These are phyloP conservation scores for Athelia psychrophila DNA, from an alignment of 1,284 basidiomycete species.

Conservation along the genomic window DNA sequence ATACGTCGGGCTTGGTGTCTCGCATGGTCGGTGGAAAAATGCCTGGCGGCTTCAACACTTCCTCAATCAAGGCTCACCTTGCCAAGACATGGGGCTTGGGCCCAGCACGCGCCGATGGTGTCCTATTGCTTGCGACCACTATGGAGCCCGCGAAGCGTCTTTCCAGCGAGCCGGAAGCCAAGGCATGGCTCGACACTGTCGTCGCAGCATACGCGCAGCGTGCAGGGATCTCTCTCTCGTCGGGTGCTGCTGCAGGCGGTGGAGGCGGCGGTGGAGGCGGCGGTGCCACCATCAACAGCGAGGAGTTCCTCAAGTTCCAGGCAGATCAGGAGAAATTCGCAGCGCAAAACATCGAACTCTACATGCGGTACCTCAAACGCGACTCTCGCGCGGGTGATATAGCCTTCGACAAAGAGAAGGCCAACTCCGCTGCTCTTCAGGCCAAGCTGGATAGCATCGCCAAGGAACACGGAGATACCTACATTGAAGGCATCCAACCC, in stretches of 20 bases:
- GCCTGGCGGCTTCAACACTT: conserved; percentile 98
- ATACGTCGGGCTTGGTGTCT: conserved; percentile 89
- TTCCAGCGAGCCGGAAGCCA: conserved; percentile 88
- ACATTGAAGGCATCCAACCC: conserved; percentile 94
- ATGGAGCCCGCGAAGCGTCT: conserved; percentile 95
- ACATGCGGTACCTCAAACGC: conserved; percentile 93
- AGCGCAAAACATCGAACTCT: conserved; percentile 90
- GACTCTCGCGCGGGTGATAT: conserved; percentile 93
- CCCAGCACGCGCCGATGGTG: conserved; percentile 82
- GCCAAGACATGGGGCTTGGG: conserved; percentile 95
- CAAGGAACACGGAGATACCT: conserved; percentile 89
- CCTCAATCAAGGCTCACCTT: conserved; percentile 88
- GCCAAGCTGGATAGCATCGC: conserved; percentile 85
- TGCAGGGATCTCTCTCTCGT: conserved; percentile 85
- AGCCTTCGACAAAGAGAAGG: conserved; percentile 85
- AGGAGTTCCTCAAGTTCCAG: conserved; percentile 97
- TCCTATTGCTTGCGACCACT: conserved; percentile 89
- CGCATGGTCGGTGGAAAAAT: conserved; percentile 95
- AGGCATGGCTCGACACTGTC: conserved; percentile 89
- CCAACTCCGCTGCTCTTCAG: conserved; percentile 71
- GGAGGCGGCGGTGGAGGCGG: conserved; percentile 63
- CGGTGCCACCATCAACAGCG: conserved; percentile 92
- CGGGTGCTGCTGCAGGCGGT: conserved; percentile 60
- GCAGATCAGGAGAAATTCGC: conserved; percentile 92
- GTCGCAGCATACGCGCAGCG: conserved; percentile 85